Evolutionary conservation across 2,329 filamentous ascomycete species (phyloP).

Genomic region (Sclerotinia trifoliorum): DNA sequence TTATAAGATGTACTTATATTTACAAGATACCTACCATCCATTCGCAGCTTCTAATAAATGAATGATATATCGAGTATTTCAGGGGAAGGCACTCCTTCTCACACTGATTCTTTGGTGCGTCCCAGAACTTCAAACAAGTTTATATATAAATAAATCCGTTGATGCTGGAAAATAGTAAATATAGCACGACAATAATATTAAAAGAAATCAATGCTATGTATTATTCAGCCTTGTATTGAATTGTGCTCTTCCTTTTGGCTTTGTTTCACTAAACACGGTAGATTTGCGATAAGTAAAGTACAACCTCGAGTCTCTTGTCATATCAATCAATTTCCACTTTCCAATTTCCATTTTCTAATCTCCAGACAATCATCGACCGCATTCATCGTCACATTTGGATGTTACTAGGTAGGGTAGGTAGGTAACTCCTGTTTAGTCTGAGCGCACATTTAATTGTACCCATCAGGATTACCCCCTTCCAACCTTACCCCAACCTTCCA

Average conservation of each 20-base stretch:
- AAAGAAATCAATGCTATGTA: background rate
- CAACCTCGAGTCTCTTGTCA: constrained; percentile 1
- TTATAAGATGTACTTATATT: background rate
- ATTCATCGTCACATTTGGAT: background rate
- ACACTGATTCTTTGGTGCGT: background rate
- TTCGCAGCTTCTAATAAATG: background rate
- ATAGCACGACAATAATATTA: background rate
- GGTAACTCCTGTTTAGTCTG: background rate
- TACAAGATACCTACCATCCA: background rate
- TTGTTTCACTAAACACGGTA: background rate
- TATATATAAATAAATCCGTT: background rate
- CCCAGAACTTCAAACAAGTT: background rate
- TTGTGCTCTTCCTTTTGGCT: too few species aligned
- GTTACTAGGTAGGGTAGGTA: too few species aligned
- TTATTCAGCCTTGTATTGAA: constrained; percentile 1
- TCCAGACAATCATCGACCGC: background rate
- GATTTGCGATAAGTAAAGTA: background rate
- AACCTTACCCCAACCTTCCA: background rate
- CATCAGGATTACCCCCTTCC: constrained; percentile 15
- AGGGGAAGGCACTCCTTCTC: background rate
- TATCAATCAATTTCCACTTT: background rate
- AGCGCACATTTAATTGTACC: constrained; percentile 1
- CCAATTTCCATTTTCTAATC: background rate
- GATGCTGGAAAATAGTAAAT: background rate
- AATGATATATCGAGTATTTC: background rate